Percentiles rank a stretch among this genome's conserved stretches.
Evolutionary conservation across 108 stramenopile genomes (phyloP).

Genomic region (Discostella stelligeroides): DNA sequence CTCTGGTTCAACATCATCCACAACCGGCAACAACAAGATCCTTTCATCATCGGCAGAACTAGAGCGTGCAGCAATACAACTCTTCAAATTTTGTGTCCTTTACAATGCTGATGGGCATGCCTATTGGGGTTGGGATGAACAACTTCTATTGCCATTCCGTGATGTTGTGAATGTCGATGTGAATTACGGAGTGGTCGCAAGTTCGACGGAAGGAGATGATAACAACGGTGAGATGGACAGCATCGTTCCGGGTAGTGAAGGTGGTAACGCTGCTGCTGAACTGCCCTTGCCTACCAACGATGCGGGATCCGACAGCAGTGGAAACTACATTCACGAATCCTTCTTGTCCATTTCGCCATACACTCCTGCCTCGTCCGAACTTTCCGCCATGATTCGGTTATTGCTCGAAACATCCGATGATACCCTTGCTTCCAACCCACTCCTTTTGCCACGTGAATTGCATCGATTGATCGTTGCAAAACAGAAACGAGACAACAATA

Average conservation of each 20-base stretch:
- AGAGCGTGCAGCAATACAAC: conserved; percentile 34
- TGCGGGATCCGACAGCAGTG: background rate
- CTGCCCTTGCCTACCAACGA: background rate
- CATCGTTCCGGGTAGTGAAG: background rate
- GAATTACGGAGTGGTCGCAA: conserved; percentile 37
- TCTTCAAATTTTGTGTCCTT: conserved; percentile 49
- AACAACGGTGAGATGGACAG: background rate
- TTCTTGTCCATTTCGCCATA: conserved; percentile 44
- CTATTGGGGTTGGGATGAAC: conserved; percentile 25
- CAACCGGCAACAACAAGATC: background rate
- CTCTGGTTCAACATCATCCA: too few species aligned
- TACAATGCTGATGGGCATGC: conserved; percentile 50
- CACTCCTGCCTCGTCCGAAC: conserved; percentile 36
- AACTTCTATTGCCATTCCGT: conserved; percentile 21
- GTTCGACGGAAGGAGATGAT: background rate
- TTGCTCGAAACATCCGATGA: conserved; percentile 50
- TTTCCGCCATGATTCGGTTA: conserved; percentile 40
- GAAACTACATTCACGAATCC: conserved; percentile 37
- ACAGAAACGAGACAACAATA: background rate
- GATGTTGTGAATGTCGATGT: conserved; percentile 15
- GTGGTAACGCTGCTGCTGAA: background rate
- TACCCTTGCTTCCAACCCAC: conserved; percentile 31
- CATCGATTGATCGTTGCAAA: conserved; percentile 39
- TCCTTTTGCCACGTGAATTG: conserved; percentile 41
- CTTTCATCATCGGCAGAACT: conserved; percentile 12